Conservation (phyloP, 2,329 filamentous ascomycete species). For the Colletotrichum lentis region DNA sequence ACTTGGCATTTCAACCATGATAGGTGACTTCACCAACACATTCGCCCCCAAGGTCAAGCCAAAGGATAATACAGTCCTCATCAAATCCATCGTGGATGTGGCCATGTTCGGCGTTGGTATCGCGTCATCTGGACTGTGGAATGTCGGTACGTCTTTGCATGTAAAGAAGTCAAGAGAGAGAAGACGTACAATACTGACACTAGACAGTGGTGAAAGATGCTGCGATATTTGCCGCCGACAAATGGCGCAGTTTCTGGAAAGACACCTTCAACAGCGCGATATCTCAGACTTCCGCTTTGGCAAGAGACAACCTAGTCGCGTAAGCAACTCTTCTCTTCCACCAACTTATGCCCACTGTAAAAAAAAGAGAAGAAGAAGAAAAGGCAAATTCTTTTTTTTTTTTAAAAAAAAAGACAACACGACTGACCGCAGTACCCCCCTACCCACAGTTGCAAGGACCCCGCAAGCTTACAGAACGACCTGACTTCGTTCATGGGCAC, state of each 20-base stretch:
- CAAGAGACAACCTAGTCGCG: slow-evolving; percentile 10
- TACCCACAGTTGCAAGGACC: slow-evolving; percentile 11
- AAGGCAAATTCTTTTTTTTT: no score
- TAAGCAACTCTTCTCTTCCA: neutral
- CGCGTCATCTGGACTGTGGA: slow-evolving; percentile 16
- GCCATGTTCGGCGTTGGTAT: neutral
- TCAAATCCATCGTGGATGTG: slow-evolving; percentile 3
- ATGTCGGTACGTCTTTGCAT: neutral
- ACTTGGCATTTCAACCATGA: neutral
- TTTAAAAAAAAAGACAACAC: no score
- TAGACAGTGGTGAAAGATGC: neutral
- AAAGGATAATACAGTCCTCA: neutral
- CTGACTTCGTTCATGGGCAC: neutral
- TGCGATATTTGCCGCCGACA: neutral
- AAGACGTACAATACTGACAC: neutral
- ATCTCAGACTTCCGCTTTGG: neutral
- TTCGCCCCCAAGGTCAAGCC: slow-evolving; percentile 8
- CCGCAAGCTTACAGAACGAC: slow-evolving; percentile 2
- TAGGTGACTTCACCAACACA: slow-evolving; percentile 11
- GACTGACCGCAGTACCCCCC: no score
- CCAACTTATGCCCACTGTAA: no score
- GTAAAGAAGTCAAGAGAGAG: no score
- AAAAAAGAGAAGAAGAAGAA: no score
- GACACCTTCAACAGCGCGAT: slow-evolving; percentile 16
- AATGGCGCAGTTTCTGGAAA: neutral